Percentiles rank a stretch among this genome's conserved stretches.
Conservation (phyloP, 768 basidiomycete species). For the Kwoniella bestiolae region DNA sequence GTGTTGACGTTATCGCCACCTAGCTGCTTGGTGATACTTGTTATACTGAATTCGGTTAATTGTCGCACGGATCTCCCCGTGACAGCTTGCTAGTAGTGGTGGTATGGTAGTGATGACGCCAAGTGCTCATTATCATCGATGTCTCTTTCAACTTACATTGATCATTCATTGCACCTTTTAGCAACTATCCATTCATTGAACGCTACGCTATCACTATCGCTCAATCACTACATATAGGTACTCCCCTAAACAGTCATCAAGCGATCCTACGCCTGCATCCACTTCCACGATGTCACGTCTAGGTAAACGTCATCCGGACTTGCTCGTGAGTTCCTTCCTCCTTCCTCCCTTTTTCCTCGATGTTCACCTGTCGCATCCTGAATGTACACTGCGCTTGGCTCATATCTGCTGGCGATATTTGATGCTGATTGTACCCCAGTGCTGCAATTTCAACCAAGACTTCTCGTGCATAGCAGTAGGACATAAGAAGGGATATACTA, state of each 20-base stretch:
- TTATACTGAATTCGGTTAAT: constrained; percentile 6
- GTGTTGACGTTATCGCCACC: not conserved
- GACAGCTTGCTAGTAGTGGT: not conserved
- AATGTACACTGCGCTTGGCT: too few relatives aligned
- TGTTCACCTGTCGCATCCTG: not conserved
- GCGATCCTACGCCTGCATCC: too few relatives aligned
- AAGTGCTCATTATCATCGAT: constrained; percentile 8
- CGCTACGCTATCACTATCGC: not conserved
- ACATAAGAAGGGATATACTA: constrained; percentile 91
- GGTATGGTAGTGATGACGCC: not conserved
- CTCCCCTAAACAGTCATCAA: too few relatives aligned
- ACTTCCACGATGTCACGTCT: constrained; percentile 41
- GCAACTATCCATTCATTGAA: not conserved
- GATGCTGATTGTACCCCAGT: constrained; percentile 25
- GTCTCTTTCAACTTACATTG: not conserved
- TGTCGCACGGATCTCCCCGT: constrained; percentile 11
- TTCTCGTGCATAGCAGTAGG: constrained; percentile 97
- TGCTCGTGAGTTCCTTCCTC: constrained; percentile 43
- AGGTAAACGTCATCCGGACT: constrained; percentile 55
- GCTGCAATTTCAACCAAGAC: constrained; percentile 91
- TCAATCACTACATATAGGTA: too few relatives aligned
- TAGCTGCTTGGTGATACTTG: not conserved
- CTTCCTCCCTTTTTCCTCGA: not conserved
- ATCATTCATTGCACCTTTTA: not conserved
- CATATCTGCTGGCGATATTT: not conserved